Base-by-base conservation (phyloP, 768 basidiomycete genomes). In the Myochromella boudieri region DNA sequence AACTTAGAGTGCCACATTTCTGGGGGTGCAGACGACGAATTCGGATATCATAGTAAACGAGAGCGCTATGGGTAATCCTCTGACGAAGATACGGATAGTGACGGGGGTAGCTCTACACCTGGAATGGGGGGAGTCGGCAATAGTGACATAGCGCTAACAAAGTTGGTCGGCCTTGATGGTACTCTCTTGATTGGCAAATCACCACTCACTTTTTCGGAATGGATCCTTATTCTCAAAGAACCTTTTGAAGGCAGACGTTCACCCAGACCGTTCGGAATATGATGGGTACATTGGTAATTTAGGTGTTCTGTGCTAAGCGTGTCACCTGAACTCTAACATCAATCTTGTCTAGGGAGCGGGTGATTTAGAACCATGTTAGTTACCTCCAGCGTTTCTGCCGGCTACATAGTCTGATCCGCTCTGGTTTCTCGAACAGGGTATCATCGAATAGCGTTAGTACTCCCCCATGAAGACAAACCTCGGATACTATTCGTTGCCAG, bases 231-330 rank as follows among this genome's bases (percentile, higher is more conserved):
- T n/a, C n/a, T n/a, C n/a, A n/a, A n/a, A n/a, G n/a, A n/a, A n/a
- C n/a, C n/a, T n/a, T n/a, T 76, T 21, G 53, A 65, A n/a, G 71
- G 69, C 8, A 39, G 24, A 60, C 3, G 26, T 37, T 10, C 22
- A 55, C 3, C 71, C 71, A 4, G 68, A 74, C 46, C 56, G 67
- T 3, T 53, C 57, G 14, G 62, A 72, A 2, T 73, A 71, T 36
- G 69, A 71, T 41, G 68, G 70, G 18, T 74, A 74, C 51, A 61
- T 62, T 55, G 71, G 68, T 9, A 72, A 74, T 55, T 74, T 74
- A 29, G 36, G 68, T 56, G 29, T 17, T 2, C 9, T n/a, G n/a
- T n/a, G n/a, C n/a, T n/a, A n/a, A n/a, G n/a, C n/a, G n/a, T n/a
- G n/a, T n/a, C n/a, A n/a, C n/a, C n/a, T n/a, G n/a, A n/a, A n/a